Conservation (phyloP, 495 filamentous ascomycete genomes). For the Podospora pseudoanserina region DNA sequence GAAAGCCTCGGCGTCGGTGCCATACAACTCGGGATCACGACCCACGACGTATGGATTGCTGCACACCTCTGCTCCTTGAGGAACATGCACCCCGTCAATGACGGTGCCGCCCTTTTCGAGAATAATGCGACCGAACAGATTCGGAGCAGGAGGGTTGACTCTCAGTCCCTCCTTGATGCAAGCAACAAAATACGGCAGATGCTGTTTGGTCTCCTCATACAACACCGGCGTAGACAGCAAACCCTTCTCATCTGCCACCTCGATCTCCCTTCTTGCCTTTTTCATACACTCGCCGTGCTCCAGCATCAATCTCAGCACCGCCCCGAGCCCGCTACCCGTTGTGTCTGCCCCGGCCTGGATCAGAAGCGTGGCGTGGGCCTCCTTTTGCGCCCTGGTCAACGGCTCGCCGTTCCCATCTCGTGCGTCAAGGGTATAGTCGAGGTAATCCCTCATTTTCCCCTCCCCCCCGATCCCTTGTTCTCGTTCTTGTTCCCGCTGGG, state of each 20-base stretch:
- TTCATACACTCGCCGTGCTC: not conserved
- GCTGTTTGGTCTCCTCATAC: conserved; percentile 19
- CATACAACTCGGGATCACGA: conserved; percentile 43
- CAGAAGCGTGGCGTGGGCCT: conserved; percentile 11
- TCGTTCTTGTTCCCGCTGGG: conserved; percentile 1
- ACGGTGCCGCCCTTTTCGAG: conserved; percentile 44
- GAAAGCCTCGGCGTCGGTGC: conserved; percentile 44
- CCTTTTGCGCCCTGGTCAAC: conserved; percentile 7
- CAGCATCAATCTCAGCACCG: conserved; percentile 13
- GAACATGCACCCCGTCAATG: conserved; percentile 48
- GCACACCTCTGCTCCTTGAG: conserved; percentile 39
- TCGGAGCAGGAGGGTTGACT: conserved; percentile 48
- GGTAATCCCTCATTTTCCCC: not conserved
- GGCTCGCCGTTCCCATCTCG: not conserved
- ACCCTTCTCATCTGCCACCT: conserved; percentile 6
- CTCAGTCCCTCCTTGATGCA: conserved; percentile 56
- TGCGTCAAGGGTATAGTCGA: not conserved
- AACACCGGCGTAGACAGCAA: conserved; percentile 7
- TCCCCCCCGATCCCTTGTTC: not conserved
- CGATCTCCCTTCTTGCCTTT: conserved; percentile 2
- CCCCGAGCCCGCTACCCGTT: conserved; percentile 34
- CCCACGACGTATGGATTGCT: conserved; percentile 30
- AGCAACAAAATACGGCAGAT: conserved; percentile 53
- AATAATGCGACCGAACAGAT: conserved; percentile 51
- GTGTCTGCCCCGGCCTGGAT: conserved; percentile 39